Base-by-base conservation (phyloP, 345 rosid genomes). In the Eucalyptus sp. region DNA sequence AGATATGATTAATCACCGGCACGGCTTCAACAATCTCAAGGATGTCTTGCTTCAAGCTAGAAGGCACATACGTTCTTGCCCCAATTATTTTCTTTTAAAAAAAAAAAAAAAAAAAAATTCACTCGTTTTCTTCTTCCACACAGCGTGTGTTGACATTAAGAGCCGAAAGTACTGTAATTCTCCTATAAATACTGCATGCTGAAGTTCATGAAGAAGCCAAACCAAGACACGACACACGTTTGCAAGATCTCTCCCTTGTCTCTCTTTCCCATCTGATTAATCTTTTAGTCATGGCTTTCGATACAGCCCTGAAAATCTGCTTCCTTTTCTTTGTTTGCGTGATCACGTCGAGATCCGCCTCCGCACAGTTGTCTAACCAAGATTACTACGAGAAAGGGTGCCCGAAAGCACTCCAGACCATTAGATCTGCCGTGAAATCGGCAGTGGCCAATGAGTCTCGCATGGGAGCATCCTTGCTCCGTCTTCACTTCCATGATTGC, bases 381-480 rank as follows among this genome's bases (percentile, higher is more conserved):
- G 33, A 48, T 33, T 89, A 44, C 50, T 89, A 89, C 13, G 29
- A 13, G 58, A 50, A 13, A 17, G 1, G 62, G 10, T 89, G 90
- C 85, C 88, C 86, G 10, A 50, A 50, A 10, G 92, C 90, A 2
- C 90, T 88, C 49, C 54, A 91, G 20, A 76, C 50, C 46, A 90
- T 92, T 37, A 43, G 87, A 31, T 24, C 90, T 4, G 90, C 86
- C 25, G 91, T 91, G 22, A 88, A 17, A 16, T 41, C 90, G 10
- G 93, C 92, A 13, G 88, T 92, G 25, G 58, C 86, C 18, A 91
- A 79, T 2, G 92, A 91, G 66, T 87, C 92, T 58, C 92, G 91
- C 88, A 91, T 91, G 93, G 93, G 91, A 27, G 93, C 91, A 16
- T 92, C 92, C 41, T 83, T 92, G 80, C 89, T 91, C 49, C 92